Evolutionary conservation across 345 rosid species (phyloP), one percentile per base, ranked within the genome.

Genomic region (Salix viminalis): DNA sequence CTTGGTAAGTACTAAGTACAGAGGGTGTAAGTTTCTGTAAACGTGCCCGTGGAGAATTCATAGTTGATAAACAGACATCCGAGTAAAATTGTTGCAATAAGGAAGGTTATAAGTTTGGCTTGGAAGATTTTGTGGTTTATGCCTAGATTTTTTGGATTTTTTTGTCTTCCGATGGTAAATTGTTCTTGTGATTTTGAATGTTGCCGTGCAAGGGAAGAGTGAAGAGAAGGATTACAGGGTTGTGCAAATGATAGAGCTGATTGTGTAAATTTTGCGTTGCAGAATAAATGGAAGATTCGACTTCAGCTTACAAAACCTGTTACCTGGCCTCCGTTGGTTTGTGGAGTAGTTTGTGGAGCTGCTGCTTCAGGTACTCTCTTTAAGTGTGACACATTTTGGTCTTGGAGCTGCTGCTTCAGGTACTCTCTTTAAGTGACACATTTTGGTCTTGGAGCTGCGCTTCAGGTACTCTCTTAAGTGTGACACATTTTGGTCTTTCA

Each of bases 221-320:
- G 58, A 37, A 62, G 32, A 67, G 54, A 61, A 69, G 48, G 71
- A 34, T 50, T 71, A 56, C 42, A 67, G 58, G 73, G 54, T 42
- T 42, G 13, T 42, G 46, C 46, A 10, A 42, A 10, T 42, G 12
- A 13, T 41, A 41, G 21, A 21, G 44, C 32, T 75, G 32, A 65
- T 67, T 76, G 52, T 58, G 72, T 30, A 23, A 44, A 52, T 58
- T 56, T 54, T 56, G 37, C 67, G 71, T 28, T 81, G 87, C 92
- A 93, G 99, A 86, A 95, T 84, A 95, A 85, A 89, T 93, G 99
- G 99, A 95, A 95, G 87, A 93, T 93, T 77, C 97, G 99, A 77
- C 96, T 95, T 76, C 99, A 95, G 82, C 92, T 95, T 54, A 93
- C 97, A 42, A 95, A 95, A 74, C 99, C 99, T 50, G 97, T 95